Evolutionary conservation across 495 filamentous ascomycete species (phyloP), one percentile per base, ranked within the genome.

Genomic region (Wilcoxina mikolae): DNA sequence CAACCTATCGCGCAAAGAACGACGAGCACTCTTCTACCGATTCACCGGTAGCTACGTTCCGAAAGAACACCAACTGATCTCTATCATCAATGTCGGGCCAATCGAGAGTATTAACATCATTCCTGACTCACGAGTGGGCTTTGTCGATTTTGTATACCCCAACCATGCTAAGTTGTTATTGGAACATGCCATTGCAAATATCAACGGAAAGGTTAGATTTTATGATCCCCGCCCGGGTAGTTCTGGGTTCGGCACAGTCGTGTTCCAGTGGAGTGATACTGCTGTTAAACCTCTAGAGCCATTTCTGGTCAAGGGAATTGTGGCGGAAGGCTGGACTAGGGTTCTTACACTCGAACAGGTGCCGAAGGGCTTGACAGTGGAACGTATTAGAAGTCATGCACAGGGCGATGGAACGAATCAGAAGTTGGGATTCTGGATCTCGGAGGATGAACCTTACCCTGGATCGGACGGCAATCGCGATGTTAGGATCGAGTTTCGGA

Each of bases 31-130:
- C 3, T 49, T 49, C 25, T 49, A 25, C 39, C 46, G 27, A 11
- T 49, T 49, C 15, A n/a, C 23, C 12, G 46, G 46, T 9, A 28
- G 20, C 46, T 49, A 28, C 23, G n/a, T 49, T 27, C 46, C 46
- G 9, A 4, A 29, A 15, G 15, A 15, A 7, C 23, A 27, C n/a
- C 12, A 28, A 25, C 25, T 49, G 7, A 22, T 49, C 20, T 28
- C 5, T 4, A n/a, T 28, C 22, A 29, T 49, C 29, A 15, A 15
- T 11, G 22, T 9, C 27, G 46, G 46, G 12, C 46, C 46, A n/a
- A 25, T 49, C 15, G 46, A 27, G 2, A n/a, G 9, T 1, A 15
- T 49, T 25, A 49, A 23, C 27, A 49, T 49, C 12, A 23, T 49
- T 11, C 15, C 10, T 25, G 12, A 27, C 22, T 15, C 22, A 27